Conservation (phyloP, 148 eudicot genomes). For the Vaccinium vitisidaea region DNA sequence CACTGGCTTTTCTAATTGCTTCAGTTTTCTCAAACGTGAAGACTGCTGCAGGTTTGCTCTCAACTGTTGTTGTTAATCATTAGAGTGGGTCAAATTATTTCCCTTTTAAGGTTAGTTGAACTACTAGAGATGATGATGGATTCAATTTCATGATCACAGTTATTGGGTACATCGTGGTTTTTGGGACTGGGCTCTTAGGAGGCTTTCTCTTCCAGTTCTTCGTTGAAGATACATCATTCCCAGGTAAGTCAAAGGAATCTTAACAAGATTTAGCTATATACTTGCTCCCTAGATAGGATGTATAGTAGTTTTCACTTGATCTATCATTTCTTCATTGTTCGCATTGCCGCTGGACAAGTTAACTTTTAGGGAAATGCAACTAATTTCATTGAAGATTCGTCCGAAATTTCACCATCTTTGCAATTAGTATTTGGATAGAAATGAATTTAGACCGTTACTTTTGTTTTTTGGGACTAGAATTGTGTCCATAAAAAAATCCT, state of each 20-base stretch:
- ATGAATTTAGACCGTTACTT: too few relatives aligned
- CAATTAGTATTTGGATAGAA: background rate
- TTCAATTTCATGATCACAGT: slow-evolving; percentile 42
- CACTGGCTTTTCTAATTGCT: slow-evolving; percentile 45
- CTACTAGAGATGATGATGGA: slow-evolving; percentile 16
- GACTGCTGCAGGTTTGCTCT: slow-evolving; percentile 73
- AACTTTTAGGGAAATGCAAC: background rate
- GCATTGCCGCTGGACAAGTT: background rate
- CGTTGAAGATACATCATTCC: slow-evolving; percentile 72
- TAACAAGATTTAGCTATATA: background rate
- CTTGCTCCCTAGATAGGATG: background rate
- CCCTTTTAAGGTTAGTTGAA: slow-evolving; percentile 13
- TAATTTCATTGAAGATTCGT: background rate
- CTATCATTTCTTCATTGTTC: background rate
- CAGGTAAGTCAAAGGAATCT: slow-evolving; percentile 53
- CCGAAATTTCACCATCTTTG: background rate
- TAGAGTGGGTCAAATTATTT: background rate
- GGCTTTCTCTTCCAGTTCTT: slow-evolving; percentile 73
- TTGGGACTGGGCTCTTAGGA: slow-evolving; percentile 79
- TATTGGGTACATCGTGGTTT: slow-evolving; percentile 64
- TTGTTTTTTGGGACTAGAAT: background rate
- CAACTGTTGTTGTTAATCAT: slow-evolving; percentile 11
- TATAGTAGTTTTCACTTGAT: background rate
- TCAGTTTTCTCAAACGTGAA: slow-evolving; percentile 25
- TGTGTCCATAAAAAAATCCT: background rate